Evolutionary conservation across 192 early-diverging fungal genomes (phyloP).

Genomic region (Backusella macrospora): DNA sequence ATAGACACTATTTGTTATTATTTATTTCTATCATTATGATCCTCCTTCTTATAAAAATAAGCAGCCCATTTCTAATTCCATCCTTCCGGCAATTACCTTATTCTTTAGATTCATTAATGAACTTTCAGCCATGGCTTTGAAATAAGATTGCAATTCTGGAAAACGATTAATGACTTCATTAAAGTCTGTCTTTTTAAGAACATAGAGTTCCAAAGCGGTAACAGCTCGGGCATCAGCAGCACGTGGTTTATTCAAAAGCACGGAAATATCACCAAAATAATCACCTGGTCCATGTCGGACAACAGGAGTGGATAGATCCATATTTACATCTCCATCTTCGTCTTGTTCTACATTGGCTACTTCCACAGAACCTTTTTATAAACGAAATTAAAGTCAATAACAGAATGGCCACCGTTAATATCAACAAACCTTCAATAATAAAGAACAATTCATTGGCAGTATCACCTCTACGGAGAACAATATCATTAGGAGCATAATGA

Average conservation of each 20-base stretch:
- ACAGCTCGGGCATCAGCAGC: constrained; percentile 50
- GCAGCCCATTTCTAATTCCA: background rate
- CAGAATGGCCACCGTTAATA: too few relatives aligned
- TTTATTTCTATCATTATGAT: background rate
- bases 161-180: constrained; percentile 37
- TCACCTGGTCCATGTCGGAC: constrained; percentile 44
- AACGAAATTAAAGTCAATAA: background rate
- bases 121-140: constrained; percentile 26
- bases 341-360: constrained; percentile 19
- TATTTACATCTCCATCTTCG: background rate
- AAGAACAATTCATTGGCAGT: constrained; percentile 73
- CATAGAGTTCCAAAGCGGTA: constrained; percentile 51
- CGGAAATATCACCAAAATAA: constrained; percentile 56
- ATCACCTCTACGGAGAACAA: constrained; percentile 66
- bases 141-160: constrained; percentile 21
- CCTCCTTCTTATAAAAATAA: background rate
- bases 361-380: constrained; percentile 15
- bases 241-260: constrained; percentile 50
- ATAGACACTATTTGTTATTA: background rate
- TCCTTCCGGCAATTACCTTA: too few relatives aligned
- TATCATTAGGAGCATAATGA: constrained; percentile 54
- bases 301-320: constrained; percentile 23
- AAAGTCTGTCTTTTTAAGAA: constrained; percentile 45
- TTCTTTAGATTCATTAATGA: background rate
- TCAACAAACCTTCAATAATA: constrained; percentile 56